phyloP scores from a whole-genome alignment of 139 green algal genomes.

The Volvox reticuliferus region DNA sequence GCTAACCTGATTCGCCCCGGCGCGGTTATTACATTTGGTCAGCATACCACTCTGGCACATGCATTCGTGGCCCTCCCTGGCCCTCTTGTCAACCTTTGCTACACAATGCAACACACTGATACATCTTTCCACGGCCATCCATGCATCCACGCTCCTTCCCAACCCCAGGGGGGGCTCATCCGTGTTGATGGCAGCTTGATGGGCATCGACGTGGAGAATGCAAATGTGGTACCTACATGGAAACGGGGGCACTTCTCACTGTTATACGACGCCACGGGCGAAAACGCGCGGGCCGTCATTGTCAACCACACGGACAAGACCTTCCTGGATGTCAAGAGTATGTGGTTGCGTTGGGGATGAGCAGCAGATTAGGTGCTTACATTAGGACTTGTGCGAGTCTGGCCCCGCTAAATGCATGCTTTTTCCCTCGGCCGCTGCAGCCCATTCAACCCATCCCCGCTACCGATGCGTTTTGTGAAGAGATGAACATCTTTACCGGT shows the following conservation, averaged over 20 bases:
- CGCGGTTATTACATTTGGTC: no score
- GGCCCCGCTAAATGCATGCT: no score
- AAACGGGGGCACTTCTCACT: conserved; percentile 86
- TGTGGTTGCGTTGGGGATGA: no score
- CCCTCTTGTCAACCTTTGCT: neutral
- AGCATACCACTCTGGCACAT: no score
- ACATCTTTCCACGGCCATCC: neutral
- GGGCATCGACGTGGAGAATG: conserved; percentile 60
- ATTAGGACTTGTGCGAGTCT: no score
- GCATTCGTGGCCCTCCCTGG: neutral
- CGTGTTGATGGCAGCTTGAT: conserved; percentile 83
- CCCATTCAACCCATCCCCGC: no score
- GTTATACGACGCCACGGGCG: conserved; percentile 73
- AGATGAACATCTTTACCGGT: no score
- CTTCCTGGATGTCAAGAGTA: conserved; percentile 72
- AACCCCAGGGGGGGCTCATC: conserved; percentile 62
- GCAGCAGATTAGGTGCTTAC: no score
- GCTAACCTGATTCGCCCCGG: no score
- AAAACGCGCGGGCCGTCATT: conserved; percentile 55
- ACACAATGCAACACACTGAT: neutral
- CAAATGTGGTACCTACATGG: conserved; percentile 75
- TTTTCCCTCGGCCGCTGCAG: no score
- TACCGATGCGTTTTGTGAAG: no score
- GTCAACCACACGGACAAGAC: conserved; percentile 71
- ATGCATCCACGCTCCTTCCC: neutral